phyloP scores from a whole-genome alignment of 345 rosid genomes.

The Melaleuca quinquenervia region DNA sequence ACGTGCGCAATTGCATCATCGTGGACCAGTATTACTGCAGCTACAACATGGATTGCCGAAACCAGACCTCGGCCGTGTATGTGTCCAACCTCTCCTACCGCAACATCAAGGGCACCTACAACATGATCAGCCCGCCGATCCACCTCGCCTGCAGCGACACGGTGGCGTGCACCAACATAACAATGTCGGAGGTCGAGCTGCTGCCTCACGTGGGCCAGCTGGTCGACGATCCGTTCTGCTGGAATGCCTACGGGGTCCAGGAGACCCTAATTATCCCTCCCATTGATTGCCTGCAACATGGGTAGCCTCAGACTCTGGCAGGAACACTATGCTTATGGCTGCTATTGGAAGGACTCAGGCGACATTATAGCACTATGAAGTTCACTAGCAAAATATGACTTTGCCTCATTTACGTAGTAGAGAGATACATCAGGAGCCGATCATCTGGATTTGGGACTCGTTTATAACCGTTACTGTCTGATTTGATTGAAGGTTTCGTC shows the following conservation, averaged over 20 bases:
- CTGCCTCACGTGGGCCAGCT: slow-evolving; percentile 75
- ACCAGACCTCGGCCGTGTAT: slow-evolving; percentile 76
- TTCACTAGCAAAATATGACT: neutral
- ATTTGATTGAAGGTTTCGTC: neutral
- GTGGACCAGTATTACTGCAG: slow-evolving; percentile 83
- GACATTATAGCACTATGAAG: neutral
- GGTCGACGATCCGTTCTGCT: slow-evolving; percentile 81
- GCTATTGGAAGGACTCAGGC: slow-evolving; percentile 13
- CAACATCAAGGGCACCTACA: slow-evolving; percentile 84
- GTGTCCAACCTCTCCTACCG: slow-evolving; percentile 51
- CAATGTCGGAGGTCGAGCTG: slow-evolving; percentile 75
- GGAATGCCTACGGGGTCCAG: slow-evolving; percentile 87
- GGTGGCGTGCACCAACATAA: slow-evolving; percentile 78
- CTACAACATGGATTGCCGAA: slow-evolving; percentile 39
- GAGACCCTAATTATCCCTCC: slow-evolving; percentile 78
- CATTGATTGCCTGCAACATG: slow-evolving; percentile 57
- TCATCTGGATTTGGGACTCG: slow-evolving; percentile 1
- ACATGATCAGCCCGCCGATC: slow-evolving; percentile 61
- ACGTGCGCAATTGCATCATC: slow-evolving; percentile 79
- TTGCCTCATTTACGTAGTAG: neutral
- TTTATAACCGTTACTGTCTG: neutral
- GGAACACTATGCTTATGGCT: slow-evolving; percentile 18
- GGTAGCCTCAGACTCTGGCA: slow-evolving; percentile 29
- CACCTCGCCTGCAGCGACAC: slow-evolving; percentile 92
- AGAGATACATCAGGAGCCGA: neutral